A percentile compares a stretch with the other conserved stretches of the same genome.
phyloP scores from a whole-genome alignment of 2,329 filamentous ascomycete genomes.

The Ploettnerulaceae sp. region DNA sequence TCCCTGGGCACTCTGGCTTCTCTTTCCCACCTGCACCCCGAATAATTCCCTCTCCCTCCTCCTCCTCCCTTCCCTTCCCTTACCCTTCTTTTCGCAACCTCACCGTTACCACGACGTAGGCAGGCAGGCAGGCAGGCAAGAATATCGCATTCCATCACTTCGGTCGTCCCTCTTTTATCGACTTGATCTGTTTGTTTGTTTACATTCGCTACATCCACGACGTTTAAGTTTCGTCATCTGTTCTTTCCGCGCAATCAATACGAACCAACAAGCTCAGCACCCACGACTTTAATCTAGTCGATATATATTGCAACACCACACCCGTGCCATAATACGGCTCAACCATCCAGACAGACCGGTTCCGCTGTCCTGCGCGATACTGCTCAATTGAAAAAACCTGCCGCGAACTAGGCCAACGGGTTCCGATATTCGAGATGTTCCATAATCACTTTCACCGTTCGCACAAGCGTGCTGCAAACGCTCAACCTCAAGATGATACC shows the following conservation, averaged over 20 bases:
- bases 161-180: constrained; percentile 27
- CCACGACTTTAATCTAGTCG: neutral
- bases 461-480: neutral
- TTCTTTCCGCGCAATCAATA: constrained; percentile 6
- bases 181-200: constrained; percentile 11
- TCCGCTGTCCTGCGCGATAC: neutral
- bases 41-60: neutral
- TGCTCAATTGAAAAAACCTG: neutral
- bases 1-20: neutral
- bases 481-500: neutral
- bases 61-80: constrained; percentile 1
- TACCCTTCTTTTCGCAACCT: constrained; percentile 8
- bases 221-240: neutral
- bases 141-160: neutral
- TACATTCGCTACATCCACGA: constrained; percentile 6
- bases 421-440: neutral
- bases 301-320: neutral
- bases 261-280: neutral
- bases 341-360: neutral
- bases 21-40: neutral
- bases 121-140: neutral
- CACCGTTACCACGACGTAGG: constrained; percentile 7
- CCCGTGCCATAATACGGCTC: neutral
- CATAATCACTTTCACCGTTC: constrained; percentile 8
- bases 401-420: neutral